A percentile compares a stretch with the other conserved stretches of the same genome.
Conservation (phyloP, 78 protist species). For the Dictyostelium brefeldianum region DNA sequence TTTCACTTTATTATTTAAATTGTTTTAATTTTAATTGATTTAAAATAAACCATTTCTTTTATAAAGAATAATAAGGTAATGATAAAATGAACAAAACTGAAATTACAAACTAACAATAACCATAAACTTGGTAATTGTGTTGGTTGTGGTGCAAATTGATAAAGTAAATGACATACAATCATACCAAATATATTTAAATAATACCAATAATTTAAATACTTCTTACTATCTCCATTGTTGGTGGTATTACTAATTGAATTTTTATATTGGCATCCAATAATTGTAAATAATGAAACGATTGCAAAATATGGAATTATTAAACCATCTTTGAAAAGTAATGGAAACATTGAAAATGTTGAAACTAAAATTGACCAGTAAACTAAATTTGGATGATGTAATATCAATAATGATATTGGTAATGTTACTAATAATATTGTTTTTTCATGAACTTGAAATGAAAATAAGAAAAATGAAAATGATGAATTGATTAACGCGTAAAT, state of each 20-base stretch:
- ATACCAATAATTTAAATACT: conserved; percentile 9
- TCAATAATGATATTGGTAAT: conserved; percentile 83
- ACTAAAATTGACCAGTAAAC: conserved; percentile 29
- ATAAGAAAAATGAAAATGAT: conserved; percentile 93
- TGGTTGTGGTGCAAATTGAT: conserved; percentile 55
- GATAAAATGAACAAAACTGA: conserved; percentile 54
- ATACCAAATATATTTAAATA: conserved; percentile 20
- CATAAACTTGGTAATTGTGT: conserved; percentile 42
- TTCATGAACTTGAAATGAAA: conserved; percentile 97
- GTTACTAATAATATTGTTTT: conserved; percentile 91
- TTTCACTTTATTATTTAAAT: neutral
- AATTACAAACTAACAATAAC: conserved; percentile 32
- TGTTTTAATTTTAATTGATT: neutral
- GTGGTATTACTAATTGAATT: neutral
- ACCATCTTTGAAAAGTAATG: conserved; percentile 79
- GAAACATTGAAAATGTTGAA: conserved; percentile 84
- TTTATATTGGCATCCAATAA: conserved; percentile 25
- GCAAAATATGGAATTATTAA: conserved; percentile 60
- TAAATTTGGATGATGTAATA: neutral
- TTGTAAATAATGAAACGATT: neutral
- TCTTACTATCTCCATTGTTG: neutral
- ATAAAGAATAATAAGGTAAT: conserved; percentile 5
- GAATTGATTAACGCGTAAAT: conserved; percentile 53
- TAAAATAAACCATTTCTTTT: neutral
- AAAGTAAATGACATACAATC: conserved; percentile 23